Percentiles rank a stretch among this genome's conserved stretches.
Conservation (phyloP, 2,329 filamentous ascomycete species). For the Orbilia brochopaga region DNA sequence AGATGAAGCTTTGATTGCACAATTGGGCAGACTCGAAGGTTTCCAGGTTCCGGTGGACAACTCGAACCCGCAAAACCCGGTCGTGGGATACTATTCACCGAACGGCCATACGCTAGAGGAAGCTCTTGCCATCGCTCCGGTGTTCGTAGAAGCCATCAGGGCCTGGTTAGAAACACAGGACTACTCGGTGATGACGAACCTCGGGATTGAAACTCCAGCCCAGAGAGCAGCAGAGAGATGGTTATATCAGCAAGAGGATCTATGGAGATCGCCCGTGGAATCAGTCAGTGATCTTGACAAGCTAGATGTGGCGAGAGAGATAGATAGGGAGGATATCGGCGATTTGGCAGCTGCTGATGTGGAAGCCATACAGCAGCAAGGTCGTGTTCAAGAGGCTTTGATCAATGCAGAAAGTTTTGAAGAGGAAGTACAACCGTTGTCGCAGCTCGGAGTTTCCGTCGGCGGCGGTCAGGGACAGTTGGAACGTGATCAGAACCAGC, state of each 20-base stretch:
- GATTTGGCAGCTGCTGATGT: no score
- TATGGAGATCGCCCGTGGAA: neutral
- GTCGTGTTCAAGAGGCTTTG: no score
- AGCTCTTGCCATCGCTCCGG: slow-evolving; percentile 7
- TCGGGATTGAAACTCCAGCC: neutral
- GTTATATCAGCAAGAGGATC: slow-evolving; percentile 15
- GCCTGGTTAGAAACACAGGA: slow-evolving; percentile 8
- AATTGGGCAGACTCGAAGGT: slow-evolving; percentile 5
- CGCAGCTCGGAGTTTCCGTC: no score
- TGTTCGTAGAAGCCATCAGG: neutral
- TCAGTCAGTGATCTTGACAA: neutral
- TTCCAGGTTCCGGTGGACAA: slow-evolving; percentile 11
- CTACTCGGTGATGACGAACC: neutral
- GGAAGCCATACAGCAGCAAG: no score
- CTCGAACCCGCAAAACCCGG: neutral
- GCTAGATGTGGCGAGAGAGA: neutral
- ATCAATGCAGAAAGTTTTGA: no score
- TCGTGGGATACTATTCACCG: neutral
- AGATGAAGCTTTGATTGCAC: neutral
- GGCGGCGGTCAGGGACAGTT: no score
- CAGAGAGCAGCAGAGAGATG: slow-evolving; percentile 24
- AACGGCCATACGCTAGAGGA: slow-evolving; percentile 15
- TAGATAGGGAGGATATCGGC: neutral
- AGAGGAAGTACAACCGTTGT: no score
- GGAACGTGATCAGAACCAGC: no score